A percentile compares a stretch with the other conserved stretches of the same genome.
Evolutionary conservation across 1,284 basidiomycete species (phyloP).

Genomic region (Rhodotorula sp.): DNA sequence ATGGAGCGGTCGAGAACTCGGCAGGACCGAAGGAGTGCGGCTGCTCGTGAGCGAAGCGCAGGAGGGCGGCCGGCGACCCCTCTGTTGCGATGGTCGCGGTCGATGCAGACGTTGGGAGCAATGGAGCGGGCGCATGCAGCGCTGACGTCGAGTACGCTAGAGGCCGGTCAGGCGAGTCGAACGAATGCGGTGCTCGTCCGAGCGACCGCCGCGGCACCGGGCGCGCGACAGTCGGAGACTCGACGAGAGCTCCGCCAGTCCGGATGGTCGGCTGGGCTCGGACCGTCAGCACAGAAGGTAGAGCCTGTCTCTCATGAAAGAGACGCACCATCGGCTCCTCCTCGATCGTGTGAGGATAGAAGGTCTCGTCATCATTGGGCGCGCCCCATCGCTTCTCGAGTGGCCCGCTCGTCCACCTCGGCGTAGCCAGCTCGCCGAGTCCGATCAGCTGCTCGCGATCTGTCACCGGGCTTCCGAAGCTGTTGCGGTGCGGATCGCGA

Average conservation of each 20-base stretch:
- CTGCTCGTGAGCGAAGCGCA: constrained; percentile 14
- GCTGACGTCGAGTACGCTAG: constrained; percentile 4
- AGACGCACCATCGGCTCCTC: constrained; percentile 29
- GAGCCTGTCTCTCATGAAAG: background rate
- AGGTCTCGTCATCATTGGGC: background rate
- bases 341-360: too few relatives aligned
- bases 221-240: constrained; percentile 20
- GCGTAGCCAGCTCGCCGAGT: constrained; percentile 95
- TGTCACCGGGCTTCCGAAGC: constrained; percentile 63
- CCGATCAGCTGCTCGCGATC: constrained; percentile 87
- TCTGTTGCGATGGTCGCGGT: constrained; percentile 17
- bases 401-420: constrained; percentile 68
- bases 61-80: constrained; percentile 15
- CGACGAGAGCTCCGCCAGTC: background rate
- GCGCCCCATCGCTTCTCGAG: constrained; percentile 35
- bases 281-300: background rate
- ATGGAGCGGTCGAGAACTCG: constrained; percentile 10
- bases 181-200: background rate
- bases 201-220: background rate
- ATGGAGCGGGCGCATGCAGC: background rate
- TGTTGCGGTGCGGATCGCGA: constrained; percentile 2
- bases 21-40: constrained; percentile 15
- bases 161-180: constrained; percentile 22
- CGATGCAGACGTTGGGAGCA: constrained; percentile 17
- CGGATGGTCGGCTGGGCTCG: background rate